Evolutionary conservation across 1,284 basidiomycete genomes (phyloP), one percentile per base, ranked within the genome.

Genomic region (Apiotrichum domesticum): DNA sequence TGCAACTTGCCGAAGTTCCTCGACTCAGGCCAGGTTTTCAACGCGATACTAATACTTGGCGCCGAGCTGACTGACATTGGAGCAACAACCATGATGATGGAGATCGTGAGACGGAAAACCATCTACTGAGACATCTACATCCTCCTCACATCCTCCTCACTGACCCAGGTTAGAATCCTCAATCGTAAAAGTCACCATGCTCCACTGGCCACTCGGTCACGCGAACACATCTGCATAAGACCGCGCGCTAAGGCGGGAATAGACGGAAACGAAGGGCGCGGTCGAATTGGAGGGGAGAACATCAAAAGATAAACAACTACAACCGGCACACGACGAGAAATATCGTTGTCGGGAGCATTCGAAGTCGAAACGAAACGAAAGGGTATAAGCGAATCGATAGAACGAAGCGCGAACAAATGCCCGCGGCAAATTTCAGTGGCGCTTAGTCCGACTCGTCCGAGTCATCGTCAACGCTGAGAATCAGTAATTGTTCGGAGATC

Each of bases 381-480:
- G 51, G 51, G 51, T 52, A 52, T 52, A 52, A 34, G 32, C 34
- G 14, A 14, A 45, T 41, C 32, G 43, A 35, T 33, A 41, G 43
- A 35, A 37, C 42, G 6, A 10, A 37, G 45, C 33, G 41, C 39
- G 45, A 48, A 42, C 41, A 15, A 14, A 6, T 42, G 10, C 13
- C n/a, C n/a, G n/a, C 41, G 6, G n/a, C 41, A n/a, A n/a, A 15
- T 13, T 13, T 14, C 11, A 15, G 41, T 7, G 41, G 41, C 35
- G 51, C 52, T 51, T 62, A 63, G 46, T 71, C 69, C 40, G 66
- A 66, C 45, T 69, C 67, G 15, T 70, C 68, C 9, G n/a, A 21
- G 50, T 66, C 68, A 32, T 66, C 63, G 40, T 63, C 53, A 40
- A 55, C 49, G 10, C 46, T 47, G 46, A 40, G 13, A 35, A 13